Evolutionary conservation across 805 yeast species (phyloP).

Genomic region (Diddensiella caesifluorescens): DNA sequence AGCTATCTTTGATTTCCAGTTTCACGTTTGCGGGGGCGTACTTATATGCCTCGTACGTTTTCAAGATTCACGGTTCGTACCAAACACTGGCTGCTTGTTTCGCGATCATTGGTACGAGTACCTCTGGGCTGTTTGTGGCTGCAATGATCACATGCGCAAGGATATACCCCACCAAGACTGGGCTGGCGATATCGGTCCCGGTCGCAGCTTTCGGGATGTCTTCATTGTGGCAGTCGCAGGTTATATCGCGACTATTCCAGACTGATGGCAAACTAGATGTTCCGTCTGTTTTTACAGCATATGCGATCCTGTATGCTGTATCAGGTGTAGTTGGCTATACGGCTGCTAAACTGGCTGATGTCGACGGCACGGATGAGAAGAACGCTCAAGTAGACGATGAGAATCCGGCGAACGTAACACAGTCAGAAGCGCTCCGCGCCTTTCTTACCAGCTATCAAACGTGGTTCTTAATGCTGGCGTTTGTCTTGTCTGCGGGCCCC

Average conservation of each 20-base stretch:
- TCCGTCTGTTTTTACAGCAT: constrained; percentile 16
- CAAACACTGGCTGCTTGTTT: constrained; percentile 22
- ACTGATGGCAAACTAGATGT: constrained; percentile 21
- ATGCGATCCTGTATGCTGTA: constrained; percentile 23
- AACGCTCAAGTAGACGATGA: constrained; percentile 22
- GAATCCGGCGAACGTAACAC: constrained; percentile 22
- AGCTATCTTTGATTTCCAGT: constrained; percentile 57
- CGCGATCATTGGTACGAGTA: constrained; percentile 35
- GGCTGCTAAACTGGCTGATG: constrained; percentile 31
- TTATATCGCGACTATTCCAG: constrained; percentile 37
- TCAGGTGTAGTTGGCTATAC: constrained; percentile 24
- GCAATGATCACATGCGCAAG: constrained; percentile 69
- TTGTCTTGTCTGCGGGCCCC: constrained; percentile 73
- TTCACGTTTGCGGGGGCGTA: constrained; percentile 67
- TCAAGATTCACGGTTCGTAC: constrained; percentile 22
- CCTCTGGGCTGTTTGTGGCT: constrained; percentile 35
- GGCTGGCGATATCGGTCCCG: constrained; percentile 82
- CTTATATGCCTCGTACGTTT: constrained; percentile 41
- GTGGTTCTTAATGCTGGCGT: constrained; percentile 56
- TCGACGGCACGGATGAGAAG: constrained; percentile 27
- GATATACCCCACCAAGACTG: constrained; percentile 69
- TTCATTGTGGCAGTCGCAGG: constrained; percentile 66
- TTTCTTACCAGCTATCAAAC: constrained; percentile 52
- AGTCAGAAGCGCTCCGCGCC: constrained; percentile 24
- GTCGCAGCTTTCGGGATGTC: constrained; percentile 84